Evolutionary conservation across 805 yeast species (phyloP), one percentile per base, ranked within the genome.

Genomic region (Metschnikowia peoriensis): DNA sequence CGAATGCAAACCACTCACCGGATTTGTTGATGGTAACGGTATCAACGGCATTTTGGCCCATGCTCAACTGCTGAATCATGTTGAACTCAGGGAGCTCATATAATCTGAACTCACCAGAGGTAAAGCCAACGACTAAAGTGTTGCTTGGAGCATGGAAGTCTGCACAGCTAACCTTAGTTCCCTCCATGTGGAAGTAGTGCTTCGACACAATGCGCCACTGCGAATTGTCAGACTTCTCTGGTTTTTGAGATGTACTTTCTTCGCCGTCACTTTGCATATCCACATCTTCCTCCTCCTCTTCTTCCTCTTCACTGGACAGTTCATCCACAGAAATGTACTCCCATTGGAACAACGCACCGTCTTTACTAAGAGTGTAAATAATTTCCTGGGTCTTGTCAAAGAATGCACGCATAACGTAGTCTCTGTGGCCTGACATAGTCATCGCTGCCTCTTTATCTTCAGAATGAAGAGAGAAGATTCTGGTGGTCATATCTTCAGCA

Each of bases 1-100:
- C 99, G 68, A 94, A 89, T 0, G 97, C 96, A 34, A 94, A 75
- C 99, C 99, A 94, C 68, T 94, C 99, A 35, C 99, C 99, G 7
- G 92, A 76, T 2, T 77, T 70, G 67, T 93, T 94, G 38, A 94
- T 80, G 10, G 83, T 70, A 3, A 94, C 93, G 2, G 91, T 85
- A 64, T 88, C 90, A 28, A 94, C 87, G 2, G 92, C 85, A 62
- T 90, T 86, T 64, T 89, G 96, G 2, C 98, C 97, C 86, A 94
- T 89, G 28, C 92, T 84, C 50, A 94, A 76, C 61, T 86, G 94
- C 68, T 94, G 99, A 17, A 94, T 75, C 67, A 89, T 67, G 35
- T 82, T 82, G 69, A 90, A 89, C 2, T 80, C 81, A 1, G 96
- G 96, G 47, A 93, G 67, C 65, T 94, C 99, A 63, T 91, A 92